Conservation (phyloP, 2,329 filamentous ascomycete genomes). For the Fusarium duplospermum region DNA sequence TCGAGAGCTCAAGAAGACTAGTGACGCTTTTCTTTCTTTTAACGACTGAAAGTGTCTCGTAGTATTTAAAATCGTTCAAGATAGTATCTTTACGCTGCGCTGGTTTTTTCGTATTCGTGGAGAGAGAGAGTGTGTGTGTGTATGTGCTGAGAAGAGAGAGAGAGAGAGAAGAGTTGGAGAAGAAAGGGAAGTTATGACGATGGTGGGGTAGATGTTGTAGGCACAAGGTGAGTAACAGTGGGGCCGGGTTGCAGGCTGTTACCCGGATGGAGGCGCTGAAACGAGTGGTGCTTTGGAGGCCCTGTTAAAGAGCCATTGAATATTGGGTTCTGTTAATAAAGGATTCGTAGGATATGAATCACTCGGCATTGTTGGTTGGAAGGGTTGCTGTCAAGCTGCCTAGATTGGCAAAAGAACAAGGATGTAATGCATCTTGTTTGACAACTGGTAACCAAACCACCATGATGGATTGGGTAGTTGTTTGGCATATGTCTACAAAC, state of each 20-base stretch:
- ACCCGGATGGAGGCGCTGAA: neutral
- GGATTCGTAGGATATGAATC: neutral
- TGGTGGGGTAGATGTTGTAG: conserved; percentile 24
- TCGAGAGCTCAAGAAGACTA: neutral
- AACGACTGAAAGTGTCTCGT: neutral
- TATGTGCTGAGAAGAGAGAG: neutral
- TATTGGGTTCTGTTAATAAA: neutral
- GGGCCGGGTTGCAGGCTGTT: neutral
- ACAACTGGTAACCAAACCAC: neutral
- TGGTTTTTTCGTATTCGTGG: neutral
- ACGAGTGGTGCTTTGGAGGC: neutral
- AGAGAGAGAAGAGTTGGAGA: conserved; percentile 8
- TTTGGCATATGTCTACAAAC: neutral
- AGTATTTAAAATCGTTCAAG: neutral
- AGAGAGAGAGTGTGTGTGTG: neutral
- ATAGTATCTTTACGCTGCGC: neutral
- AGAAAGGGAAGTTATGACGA: conserved; percentile 31
- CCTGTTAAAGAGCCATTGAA: neutral
- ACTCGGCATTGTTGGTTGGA: neutral
- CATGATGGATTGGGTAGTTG: neutral
- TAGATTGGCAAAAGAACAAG: neutral
- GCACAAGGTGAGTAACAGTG: neutral
- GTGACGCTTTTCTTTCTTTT: neutral
- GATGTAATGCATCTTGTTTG: neutral
- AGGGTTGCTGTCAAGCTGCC: neutral